Percentiles rank a stretch among this genome's conserved stretches.
Evolutionary conservation across 2,329 filamentous ascomycete species (phyloP).

Genomic region (Juglanconis sp.): DNA sequence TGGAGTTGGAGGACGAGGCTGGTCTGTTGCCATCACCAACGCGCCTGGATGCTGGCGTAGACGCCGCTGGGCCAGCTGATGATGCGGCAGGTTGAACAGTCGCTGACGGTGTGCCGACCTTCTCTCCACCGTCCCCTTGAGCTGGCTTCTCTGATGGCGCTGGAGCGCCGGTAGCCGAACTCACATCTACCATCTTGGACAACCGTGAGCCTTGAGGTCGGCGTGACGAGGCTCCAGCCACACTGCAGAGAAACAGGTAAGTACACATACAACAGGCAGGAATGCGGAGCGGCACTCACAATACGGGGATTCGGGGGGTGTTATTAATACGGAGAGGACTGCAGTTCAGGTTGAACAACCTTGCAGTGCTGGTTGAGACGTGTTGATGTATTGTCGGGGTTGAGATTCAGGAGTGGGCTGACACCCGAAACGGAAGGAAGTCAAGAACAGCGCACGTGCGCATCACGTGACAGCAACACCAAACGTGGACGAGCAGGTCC

Average conservation of each 20-base stretch:
- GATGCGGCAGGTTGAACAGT: not conserved
- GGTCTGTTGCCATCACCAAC: slow-evolving; percentile 3
- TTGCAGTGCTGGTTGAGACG: not conserved
- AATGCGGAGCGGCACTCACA: too few species aligned
- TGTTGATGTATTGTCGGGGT: not conserved
- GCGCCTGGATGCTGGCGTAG: not conserved
- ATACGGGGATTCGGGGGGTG: too few species aligned
- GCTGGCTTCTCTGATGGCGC: not conserved
- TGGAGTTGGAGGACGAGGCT: slow-evolving; percentile 69
- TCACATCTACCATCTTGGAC: not conserved
- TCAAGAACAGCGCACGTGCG: slow-evolving; percentile 11
- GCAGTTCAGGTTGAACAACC: not conserved
- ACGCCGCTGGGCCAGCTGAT: not conserved
- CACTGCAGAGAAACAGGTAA: too few species aligned
- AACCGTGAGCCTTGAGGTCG: too few species aligned
- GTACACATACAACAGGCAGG: too few species aligned
- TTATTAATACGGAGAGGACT: too few species aligned
- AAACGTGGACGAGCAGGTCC: not conserved
- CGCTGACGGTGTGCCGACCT: not conserved
- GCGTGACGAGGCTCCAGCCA: too few species aligned
- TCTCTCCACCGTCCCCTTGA: not conserved
- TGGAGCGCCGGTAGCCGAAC: not conserved
- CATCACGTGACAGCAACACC: slow-evolving; percentile 8
- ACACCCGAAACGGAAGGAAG: not conserved
- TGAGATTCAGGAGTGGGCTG: not conserved